Base-by-base conservation (phyloP, 2,329 filamentous ascomycete species). In the Penicillium sclerotiorum region DNA sequence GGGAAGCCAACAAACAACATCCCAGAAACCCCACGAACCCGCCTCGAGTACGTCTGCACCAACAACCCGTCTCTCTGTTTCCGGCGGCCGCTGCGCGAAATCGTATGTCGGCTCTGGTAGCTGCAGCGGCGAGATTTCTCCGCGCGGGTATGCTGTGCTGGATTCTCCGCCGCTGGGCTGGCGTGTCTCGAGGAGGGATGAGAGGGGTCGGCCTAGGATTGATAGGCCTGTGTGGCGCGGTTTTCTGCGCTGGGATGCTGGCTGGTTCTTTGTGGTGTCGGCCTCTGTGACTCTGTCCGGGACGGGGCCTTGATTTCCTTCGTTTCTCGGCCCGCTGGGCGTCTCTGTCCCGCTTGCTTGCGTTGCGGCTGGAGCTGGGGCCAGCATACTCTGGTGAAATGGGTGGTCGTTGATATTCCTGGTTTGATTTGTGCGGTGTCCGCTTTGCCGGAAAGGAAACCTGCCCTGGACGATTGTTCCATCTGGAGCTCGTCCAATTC, bases 391-490 rank as follows among this genome's bases (percentile, higher is more conserved):
- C n/a, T 56, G 61, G 47, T 71, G 66, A 42, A 72, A 73, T 2
- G 68, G 68, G 45, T 73, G 70, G 8, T 66, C 62, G 2, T 66
- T 55, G 23, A 72, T 42, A 23, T 57, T 52, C 27, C 63, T 62
- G 28, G 57, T 61, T 37, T 58, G 45, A 41, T 52, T 68, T 60
- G 68, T 60, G 9, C 72, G 71, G 60, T 76, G 73, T 0, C 68
- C 72, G 52, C 73, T 76, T 30, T 69, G 64, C 39, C 73, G 63
- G 41, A 64, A 58, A 1, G 68, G 70, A 27, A 75, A 75, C 23
- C 69, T 64, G 18, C 72, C 73, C 44, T 70, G 64, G 20, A 76
- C 64, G 20, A 63, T 53, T 9, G 73, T 75, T 12, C 72, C 72
- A 59, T 75, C 73, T 20, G 70, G 64, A 13, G 73, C 72, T 47